Conservation (phyloP, 345 rosid genomes). For the Hibiscus mutabilis region DNA sequence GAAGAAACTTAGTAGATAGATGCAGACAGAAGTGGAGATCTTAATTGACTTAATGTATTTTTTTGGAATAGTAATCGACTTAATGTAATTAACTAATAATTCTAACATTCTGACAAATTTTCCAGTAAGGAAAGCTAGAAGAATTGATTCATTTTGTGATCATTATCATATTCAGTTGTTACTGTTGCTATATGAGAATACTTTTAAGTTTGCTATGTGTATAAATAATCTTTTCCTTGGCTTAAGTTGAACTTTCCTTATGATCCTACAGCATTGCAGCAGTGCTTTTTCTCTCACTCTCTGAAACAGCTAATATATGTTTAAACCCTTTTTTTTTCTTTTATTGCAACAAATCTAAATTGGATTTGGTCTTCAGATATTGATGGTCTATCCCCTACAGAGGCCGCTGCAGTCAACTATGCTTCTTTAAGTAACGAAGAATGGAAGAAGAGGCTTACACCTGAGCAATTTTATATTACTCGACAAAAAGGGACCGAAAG, state of each 20-base stretch:
- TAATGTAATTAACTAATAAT: no score
- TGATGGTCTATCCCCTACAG: slow-evolving; percentile 21
- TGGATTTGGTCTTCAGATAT: not conserved
- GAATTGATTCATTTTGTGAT: not conserved
- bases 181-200: no score
- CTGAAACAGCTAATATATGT: no score
- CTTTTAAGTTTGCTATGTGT: not conserved
- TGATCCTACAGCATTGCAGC: no score
- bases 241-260: no score
- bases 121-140: not conserved
- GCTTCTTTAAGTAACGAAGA: slow-evolving; percentile 49
- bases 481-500: slow-evolving; percentile 87
- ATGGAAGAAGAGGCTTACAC: slow-evolving; percentile 68
- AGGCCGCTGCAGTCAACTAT: slow-evolving; percentile 32
- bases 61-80: no score
- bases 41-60: no score
- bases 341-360: not conserved
- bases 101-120: not conserved
- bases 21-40: no score
- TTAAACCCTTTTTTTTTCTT: not conserved
- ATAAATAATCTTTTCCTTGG: not conserved
- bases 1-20: no score
- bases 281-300: no score
- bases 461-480: slow-evolving; percentile 63
- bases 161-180: not conserved